Evolutionary conservation across 2,329 filamentous ascomycete genomes (phyloP), one percentile per base, ranked within the genome.

Genomic region (Xylaria digitata): DNA sequence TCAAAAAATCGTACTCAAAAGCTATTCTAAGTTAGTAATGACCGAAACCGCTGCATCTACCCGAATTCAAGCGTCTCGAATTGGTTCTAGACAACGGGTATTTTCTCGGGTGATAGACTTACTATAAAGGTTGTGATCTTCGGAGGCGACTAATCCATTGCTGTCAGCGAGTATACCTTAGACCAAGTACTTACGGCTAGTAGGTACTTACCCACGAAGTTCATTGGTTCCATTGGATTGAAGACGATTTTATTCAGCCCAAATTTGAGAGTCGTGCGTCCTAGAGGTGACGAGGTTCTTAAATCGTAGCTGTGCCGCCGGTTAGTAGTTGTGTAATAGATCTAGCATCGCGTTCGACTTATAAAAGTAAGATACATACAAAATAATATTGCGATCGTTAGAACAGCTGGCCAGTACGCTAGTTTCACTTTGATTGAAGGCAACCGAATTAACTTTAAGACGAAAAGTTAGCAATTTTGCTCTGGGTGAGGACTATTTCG

Each of bases 221-320:
- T 97, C 84, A 97, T 97, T 7, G 94, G 92, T 79, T 97, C 94
- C 90, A 97, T 96, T 0, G 96, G 96, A 73, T 97, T 97, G 93
- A 95, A 99, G 49, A 91, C 86, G 59, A 97, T 86, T 55, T 90
- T 87, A 81, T 97, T 97, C 66, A 89, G 91, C 43, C 94, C 89
- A 72, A 99, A 91, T 60, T 88, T 92, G 71, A 98, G 87, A 13
- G 94, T 86, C 0, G 92, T 90, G 76, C 94, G 94, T 70, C 92
- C 87, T 19, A 98, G 84, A 11, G 96, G 92, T 43, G 90, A 92
- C 5, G 90, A 91, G 13, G 95, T 97, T 58, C 96, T 90, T 52
- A 98, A 85, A 77, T 99, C 96, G 80, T 97, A 98, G 68, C 99
- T 68, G 34, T 50, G 9, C 19, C 13, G 2, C 1, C n/a, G 21